Base-by-base conservation (phyloP, 305 asterid species). In the Fraxinus sp. region DNA sequence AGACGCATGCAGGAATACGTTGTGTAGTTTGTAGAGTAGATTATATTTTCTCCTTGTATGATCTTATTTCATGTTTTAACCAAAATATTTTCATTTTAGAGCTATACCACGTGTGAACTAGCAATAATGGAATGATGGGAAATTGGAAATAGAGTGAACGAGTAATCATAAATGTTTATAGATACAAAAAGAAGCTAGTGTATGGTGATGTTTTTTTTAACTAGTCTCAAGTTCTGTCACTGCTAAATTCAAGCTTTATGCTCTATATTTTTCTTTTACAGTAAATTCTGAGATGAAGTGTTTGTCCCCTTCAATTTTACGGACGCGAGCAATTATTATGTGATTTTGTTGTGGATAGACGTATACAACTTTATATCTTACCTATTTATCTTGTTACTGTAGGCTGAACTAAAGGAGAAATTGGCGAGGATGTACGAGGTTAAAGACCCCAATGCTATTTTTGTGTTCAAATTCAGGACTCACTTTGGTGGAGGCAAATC, bases 401-500 rank as follows among this genome's bases (percentile, higher is more conserved):
- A 92, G 95, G 90, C 93, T 80, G 96, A 92, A 71, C 82, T 92
- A 86, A 92, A 92, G 90, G 94, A 92, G 80, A 92, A 90, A 81
- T 81, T 92, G 83, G 68, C 91, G 0, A 85, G 89, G 78, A 86
- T 90, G 89, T 90, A 92, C 13, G 96, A 92, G 46, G 96, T 89
- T 5, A 92, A 86, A 14, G 96, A 92, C 10, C 80, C 90, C 0
- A 92, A 92, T 83, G 85, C 91, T 66, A 92, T 92, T 36, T 92
- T 92, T 10, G 94, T 92, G 18, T 92, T 92, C 91, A 92, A 92
- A 81, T 90, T 92, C 91, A 83, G 94, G 84, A 92, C 96, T 2
- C 96, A 92, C 86, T 92, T 92, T 80, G 96, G 96, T 82, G 96
- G 96, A 74, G 96, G 94, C 79, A 92, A 92, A 84, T 92, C 94